Conservation (phyloP, 495 filamentous ascomycete genomes). For the Penicillium goetzii region DNA sequence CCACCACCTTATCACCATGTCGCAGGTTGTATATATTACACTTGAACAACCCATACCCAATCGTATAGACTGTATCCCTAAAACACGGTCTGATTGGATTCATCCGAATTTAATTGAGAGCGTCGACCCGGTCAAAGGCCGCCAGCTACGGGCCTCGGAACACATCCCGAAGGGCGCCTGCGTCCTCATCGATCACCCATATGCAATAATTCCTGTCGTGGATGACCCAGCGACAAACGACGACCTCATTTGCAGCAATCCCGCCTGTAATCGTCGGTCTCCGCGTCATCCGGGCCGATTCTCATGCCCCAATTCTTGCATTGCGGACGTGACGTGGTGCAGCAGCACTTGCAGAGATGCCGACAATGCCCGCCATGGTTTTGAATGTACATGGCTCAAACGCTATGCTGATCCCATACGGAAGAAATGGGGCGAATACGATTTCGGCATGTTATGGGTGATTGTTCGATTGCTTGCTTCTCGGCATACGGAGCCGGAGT, state of each 20-base stretch:
- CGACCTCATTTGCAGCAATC: conserved; percentile 41
- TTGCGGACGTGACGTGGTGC: conserved; percentile 43
- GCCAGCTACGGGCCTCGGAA: conserved; percentile 37
- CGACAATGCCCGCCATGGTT: conserved; percentile 35
- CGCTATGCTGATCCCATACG: conserved; percentile 34
- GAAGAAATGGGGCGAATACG: conserved; percentile 42
- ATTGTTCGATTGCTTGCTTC: conserved; percentile 44
- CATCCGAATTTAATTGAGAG: conserved; percentile 40
- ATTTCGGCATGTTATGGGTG: conserved; percentile 48
- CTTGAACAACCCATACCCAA: conserved; percentile 17
- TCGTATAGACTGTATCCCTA: conserved; percentile 17
- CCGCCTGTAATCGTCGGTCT: conserved; percentile 34
- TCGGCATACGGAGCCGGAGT: conserved; percentile 24
- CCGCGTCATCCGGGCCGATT: conserved; percentile 15
- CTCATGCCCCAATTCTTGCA: conserved; percentile 35
- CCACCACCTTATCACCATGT: conserved; percentile 28
- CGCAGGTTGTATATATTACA: conserved; percentile 31
- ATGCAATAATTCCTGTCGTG: conserved; percentile 41
- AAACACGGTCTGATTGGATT: conserved; percentile 34
- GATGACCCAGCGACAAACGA: conserved; percentile 31
- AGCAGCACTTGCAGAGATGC: conserved; percentile 26
- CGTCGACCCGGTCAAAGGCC: conserved; percentile 40
- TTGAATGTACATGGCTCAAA: conserved; percentile 46
- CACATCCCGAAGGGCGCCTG: conserved; percentile 35
- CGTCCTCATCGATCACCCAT: conserved; percentile 41